Percentiles rank a stretch among this genome's conserved stretches.
Evolutionary conservation across 2,329 filamentous ascomycete species (phyloP).

Genomic region (Fusarium agapanthi): DNA sequence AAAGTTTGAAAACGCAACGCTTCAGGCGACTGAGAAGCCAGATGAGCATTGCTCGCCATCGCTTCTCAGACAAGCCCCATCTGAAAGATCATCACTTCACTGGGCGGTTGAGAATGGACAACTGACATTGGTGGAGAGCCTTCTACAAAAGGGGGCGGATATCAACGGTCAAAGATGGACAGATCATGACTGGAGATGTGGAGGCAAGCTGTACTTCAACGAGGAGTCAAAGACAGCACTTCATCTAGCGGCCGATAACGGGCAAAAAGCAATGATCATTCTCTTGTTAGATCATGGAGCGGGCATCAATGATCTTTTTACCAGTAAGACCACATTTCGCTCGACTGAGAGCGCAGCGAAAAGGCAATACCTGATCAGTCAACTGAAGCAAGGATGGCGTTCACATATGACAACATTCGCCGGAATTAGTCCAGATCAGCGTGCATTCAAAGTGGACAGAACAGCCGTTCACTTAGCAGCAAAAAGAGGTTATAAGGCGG

Average conservation of each 20-base stretch:
- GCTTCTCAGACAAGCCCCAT: rapidly evolving
- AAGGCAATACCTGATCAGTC: neutral
- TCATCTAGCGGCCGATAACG: neutral
- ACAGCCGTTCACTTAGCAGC: neutral
- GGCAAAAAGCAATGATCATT: rapidly evolving
- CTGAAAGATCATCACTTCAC: neutral
- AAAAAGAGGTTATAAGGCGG: rapidly evolving
- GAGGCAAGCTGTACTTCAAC: rapidly evolving
- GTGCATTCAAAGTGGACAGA: too few relatives aligned
- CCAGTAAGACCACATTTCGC: rapidly evolving
- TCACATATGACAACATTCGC: too few relatives aligned
- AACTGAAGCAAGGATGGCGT: neutral
- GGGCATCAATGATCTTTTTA: neutral
- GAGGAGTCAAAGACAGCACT: neutral
- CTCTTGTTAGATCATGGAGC: neutral
- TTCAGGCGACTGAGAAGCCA: neutral
- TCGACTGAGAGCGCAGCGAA: too few relatives aligned
- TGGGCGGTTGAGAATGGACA: neutral
- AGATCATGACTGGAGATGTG: rapidly evolving
- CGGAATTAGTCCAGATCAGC: too few relatives aligned
- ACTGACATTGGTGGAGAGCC: rapidly evolving
- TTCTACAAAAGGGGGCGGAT: rapidly evolving
- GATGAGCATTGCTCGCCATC: neutral
- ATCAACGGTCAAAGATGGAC: rapidly evolving
- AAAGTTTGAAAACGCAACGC: rapidly evolving